A percentile compares a stretch with the other conserved stretches of the same genome.
phyloP scores from a whole-genome alignment of 306 rosid species.

The Begonia loranthoides region DNA sequence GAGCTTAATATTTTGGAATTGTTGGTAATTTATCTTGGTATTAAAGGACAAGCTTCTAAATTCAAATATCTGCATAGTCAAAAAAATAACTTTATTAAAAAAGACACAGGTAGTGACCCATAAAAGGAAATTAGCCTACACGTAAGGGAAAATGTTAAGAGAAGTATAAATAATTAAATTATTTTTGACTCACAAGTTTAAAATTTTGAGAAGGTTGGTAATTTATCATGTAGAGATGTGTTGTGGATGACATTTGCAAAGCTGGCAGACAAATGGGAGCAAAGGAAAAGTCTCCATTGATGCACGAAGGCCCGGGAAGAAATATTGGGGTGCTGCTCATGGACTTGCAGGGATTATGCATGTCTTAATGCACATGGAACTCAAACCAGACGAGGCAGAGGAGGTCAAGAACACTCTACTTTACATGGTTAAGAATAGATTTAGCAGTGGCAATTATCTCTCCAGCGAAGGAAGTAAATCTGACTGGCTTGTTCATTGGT shows the following conservation, averaged over 20 bases:
- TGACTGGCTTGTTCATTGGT: slow-evolving; percentile 82
- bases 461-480: slow-evolving; percentile 77
- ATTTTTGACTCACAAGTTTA: too few species aligned
- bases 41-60: too few species aligned
- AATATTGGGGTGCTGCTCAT: slow-evolving; percentile 94
- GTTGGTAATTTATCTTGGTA: too few species aligned
- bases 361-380: slow-evolving; percentile 67
- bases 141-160: too few species aligned
- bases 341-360: slow-evolving; percentile 80
- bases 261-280: slow-evolving; percentile 47
- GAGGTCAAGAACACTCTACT: slow-evolving; percentile 61
- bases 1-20: too few species aligned
- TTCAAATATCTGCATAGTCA: too few species aligned
- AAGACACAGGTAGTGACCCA: too few species aligned
- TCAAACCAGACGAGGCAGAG: slow-evolving; percentile 63
- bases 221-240: slow-evolving; percentile 28
- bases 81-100: too few species aligned
- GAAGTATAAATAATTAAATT: too few species aligned
- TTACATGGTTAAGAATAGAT: slow-evolving; percentile 56
- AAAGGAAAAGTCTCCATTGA: slow-evolving; percentile 55
- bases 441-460: slow-evolving; percentile 61
- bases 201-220: not conserved
- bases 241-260: slow-evolving; percentile 49
- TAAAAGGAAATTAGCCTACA: too few species aligned
- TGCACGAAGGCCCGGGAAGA: slow-evolving; percentile 93